These are phyloP conservation scores for Cardamine occulta DNA, from an alignment of 345 rosid species.

Conservation along the genomic window DNA sequence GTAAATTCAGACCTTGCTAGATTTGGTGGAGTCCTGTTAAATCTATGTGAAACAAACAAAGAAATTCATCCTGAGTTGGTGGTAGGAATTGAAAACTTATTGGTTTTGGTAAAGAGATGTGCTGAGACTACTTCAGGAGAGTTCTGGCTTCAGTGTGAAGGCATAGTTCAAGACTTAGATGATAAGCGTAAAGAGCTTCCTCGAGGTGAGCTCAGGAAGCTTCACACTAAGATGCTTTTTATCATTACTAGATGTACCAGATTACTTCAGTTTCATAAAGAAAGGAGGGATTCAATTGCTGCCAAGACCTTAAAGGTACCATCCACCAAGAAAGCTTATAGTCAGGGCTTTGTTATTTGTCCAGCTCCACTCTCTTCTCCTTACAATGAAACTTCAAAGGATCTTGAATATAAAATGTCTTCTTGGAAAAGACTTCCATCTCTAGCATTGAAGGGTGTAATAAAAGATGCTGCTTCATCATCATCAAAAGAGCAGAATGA, in stretches of 20 bases:
- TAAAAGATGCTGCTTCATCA: conserved; percentile 50
- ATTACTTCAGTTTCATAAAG: conserved; percentile 94
- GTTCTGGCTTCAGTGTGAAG: conserved; percentile 95
- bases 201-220: conserved; percentile 76
- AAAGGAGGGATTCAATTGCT: conserved; percentile 64
- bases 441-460: conserved; percentile 53
- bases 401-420: conserved; percentile 65
- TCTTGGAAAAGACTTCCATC: conserved; percentile 86
- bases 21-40: conserved; percentile 77
- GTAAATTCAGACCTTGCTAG: conserved; percentile 83
- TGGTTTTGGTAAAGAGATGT: conserved; percentile 82
- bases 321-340: conserved; percentile 73
- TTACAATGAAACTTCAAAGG: conserved; percentile 45
- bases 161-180: conserved; percentile 92
- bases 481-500: conserved; percentile 53
- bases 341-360: conserved; percentile 61
- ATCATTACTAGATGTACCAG: conserved; percentile 92
- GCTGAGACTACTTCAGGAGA: conserved; percentile 70
- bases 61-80: conserved; percentile 83
- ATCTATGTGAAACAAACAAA: conserved; percentile 68
- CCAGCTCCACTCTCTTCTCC: conserved; percentile 50
- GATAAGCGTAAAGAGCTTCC: conserved; percentile 94
- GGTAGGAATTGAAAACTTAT: conserved; percentile 79
- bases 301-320: conserved; percentile 57
- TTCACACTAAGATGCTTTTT: conserved; percentile 86